Conservation (phyloP, 2,329 filamentous ascomycete species). For the Zelopaecilomyces penicillatus region DNA sequence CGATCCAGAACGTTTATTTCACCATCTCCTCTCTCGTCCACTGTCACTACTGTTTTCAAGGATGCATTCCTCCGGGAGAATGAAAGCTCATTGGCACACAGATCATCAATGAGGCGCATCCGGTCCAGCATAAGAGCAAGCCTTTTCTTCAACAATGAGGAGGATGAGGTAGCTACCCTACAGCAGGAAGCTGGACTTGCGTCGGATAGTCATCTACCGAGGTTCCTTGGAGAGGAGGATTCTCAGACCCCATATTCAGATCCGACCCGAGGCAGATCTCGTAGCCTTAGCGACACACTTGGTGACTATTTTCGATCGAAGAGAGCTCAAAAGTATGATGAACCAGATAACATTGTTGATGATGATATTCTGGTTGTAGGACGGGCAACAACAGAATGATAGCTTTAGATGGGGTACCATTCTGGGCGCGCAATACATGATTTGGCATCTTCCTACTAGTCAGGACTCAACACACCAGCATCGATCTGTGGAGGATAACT, state of each 20-base stretch:
- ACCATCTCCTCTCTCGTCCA: slow-evolving; percentile 51
- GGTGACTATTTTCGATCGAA: slow-evolving; percentile 31
- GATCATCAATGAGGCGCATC: slow-evolving; percentile 35
- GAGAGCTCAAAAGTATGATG: slow-evolving; percentile 22
- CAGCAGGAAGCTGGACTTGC: slow-evolving; percentile 13
- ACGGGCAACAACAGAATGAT: no score
- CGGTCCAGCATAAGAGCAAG: slow-evolving; percentile 45
- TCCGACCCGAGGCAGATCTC: slow-evolving; percentile 21
- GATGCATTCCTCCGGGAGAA: slow-evolving; percentile 44
- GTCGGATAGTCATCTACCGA: slow-evolving; percentile 19
- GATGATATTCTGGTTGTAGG: slow-evolving; percentile 3
- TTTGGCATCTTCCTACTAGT: no score
- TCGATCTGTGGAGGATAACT: no score
- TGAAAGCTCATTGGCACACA: slow-evolving; percentile 30
- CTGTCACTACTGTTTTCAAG: slow-evolving; percentile 49
- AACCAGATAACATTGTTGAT: slow-evolving; percentile 14
- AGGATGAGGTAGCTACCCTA: slow-evolving; percentile 21
- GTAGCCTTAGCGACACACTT: slow-evolving; percentile 34
- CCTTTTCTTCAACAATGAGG: slow-evolving; percentile 43
- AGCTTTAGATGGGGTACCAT: no score
- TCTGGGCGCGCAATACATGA: no score
- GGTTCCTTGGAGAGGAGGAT: slow-evolving; percentile 14
- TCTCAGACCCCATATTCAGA: slow-evolving; percentile 10
- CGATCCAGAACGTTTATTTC: slow-evolving; percentile 44
- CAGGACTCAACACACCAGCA: no score